Percentiles rank a stretch among this genome's conserved stretches.
Evolutionary conservation across 1,284 basidiomycete genomes (phyloP).

Genomic region (Volvariella surrecta): DNA sequence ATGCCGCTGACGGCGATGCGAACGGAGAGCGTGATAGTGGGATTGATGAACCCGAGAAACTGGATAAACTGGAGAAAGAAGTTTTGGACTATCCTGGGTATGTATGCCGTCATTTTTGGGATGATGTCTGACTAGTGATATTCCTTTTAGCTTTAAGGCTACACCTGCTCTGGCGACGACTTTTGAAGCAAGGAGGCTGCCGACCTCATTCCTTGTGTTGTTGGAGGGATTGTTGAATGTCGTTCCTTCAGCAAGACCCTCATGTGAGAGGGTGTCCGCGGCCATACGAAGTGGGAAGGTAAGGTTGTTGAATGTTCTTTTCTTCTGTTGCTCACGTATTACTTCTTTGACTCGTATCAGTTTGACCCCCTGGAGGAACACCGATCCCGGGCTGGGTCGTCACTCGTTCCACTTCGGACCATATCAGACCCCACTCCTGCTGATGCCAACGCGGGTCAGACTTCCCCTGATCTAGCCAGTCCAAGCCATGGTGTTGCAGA

Average conservation of each 20-base stretch:
- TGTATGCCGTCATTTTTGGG: constrained; percentile 10
- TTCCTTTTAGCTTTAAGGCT: constrained; percentile 49
- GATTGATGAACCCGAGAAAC: constrained; percentile 40
- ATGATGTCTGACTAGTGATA: constrained; percentile 8
- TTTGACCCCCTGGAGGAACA: constrained; percentile 24
- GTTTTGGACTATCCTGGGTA: constrained; percentile 73
- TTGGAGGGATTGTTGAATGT: constrained; percentile 66
- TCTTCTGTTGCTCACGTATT: not conserved
- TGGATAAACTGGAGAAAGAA: constrained; percentile 62
- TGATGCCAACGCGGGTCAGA: too few relatives aligned
- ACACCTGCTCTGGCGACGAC: constrained; percentile 36
- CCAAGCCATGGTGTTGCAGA: too few relatives aligned
- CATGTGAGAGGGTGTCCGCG: constrained; percentile 58
- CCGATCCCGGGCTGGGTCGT: constrained; percentile 7
- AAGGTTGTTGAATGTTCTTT: constrained; percentile 15
- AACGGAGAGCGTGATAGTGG: constrained; percentile 27
- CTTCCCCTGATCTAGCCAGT: too few relatives aligned
- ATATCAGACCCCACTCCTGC: too few relatives aligned
- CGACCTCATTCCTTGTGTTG: constrained; percentile 59
- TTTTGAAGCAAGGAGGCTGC: constrained; percentile 63
- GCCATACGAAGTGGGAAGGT: constrained; percentile 64
- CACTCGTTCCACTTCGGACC: constrained; percentile 11
- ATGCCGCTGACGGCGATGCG: constrained; percentile 44
- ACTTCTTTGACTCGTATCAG: constrained; percentile 14
- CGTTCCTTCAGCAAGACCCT: constrained; percentile 52